phyloP scores from a whole-genome alignment of 768 basidiomycete species.

The Kwoniella pini region DNA sequence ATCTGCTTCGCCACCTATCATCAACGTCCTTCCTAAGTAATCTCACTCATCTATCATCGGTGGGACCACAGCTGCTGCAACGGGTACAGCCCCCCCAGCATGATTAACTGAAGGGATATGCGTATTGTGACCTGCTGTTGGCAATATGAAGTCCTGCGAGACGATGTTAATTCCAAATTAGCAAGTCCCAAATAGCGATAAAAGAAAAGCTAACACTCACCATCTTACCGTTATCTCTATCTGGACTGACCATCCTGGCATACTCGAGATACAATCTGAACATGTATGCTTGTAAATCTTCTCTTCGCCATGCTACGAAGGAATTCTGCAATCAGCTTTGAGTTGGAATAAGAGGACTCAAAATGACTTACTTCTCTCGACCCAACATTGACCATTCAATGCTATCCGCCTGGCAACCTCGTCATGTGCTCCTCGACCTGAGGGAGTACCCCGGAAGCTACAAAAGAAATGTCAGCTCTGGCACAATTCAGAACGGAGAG shows the following conservation, averaged over 20 bases:
- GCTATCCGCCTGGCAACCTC: slow-evolving; percentile 55
- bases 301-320: slow-evolving; percentile 48
- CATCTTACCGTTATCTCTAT: slow-evolving; percentile 55
- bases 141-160: slow-evolving; percentile 13
- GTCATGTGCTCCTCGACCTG: slow-evolving; percentile 52
- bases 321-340: neutral
- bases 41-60: slow-evolving; percentile 10
- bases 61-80: slow-evolving; percentile 10
- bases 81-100: slow-evolving; percentile 5
- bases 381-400: slow-evolving; percentile 56
- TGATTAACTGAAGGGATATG: neutral
- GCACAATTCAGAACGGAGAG: neutral
- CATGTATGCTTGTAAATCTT: slow-evolving; percentile 54
- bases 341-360: too few species aligned
- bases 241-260: slow-evolving; percentile 49
- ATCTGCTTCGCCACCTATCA: too few species aligned
- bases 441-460: slow-evolving; percentile 55
- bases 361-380: slow-evolving; percentile 49
- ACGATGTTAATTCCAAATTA: neutral
- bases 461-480: neutral
- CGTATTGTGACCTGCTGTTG: neutral
- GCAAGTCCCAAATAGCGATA: neutral
- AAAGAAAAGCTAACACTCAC: slow-evolving; percentile 27
- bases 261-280: slow-evolving; percentile 56
- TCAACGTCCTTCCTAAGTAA: neutral